Evolutionary conservation across 2,329 filamentous ascomycete species (phyloP).

Genomic region (Mycocentrospora acerina): DNA sequence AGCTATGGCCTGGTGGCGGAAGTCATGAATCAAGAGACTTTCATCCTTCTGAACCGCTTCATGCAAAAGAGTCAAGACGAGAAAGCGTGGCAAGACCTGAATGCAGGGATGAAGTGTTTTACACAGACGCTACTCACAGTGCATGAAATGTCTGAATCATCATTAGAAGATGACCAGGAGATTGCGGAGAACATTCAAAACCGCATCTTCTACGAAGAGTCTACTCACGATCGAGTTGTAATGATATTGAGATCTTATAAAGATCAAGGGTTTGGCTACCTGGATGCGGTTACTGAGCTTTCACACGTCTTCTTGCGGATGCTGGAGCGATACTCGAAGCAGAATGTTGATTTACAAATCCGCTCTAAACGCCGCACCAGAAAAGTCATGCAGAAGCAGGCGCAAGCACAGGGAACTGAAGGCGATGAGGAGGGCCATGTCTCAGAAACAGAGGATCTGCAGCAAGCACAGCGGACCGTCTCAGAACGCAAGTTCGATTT

Average conservation of each 20-base stretch:
- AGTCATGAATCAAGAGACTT: slow-evolving; percentile 92
- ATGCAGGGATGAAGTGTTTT: slow-evolving; percentile 88
- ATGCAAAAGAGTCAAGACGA: slow-evolving; percentile 78
- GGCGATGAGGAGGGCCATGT: slow-evolving; percentile 59
- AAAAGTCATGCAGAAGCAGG: slow-evolving; percentile 67
- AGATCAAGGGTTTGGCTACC: slow-evolving; percentile 88
- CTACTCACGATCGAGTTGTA: slow-evolving; percentile 84
- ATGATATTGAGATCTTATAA: slow-evolving; percentile 84
- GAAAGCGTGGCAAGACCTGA: slow-evolving; percentile 85
- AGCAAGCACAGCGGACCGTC: slow-evolving; percentile 67
- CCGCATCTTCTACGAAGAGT: slow-evolving; percentile 97
- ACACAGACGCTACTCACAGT: slow-evolving; percentile 92
- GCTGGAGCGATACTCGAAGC: slow-evolving; percentile 89
- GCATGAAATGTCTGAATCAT: slow-evolving; percentile 84
- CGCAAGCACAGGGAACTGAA: slow-evolving; percentile 51
- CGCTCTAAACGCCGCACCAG: slow-evolving; percentile 74
- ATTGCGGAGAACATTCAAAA: slow-evolving; percentile 97
- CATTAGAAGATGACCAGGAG: slow-evolving; percentile 89
- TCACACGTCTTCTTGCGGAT: slow-evolving; percentile 90
- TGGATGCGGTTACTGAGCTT: slow-evolving; percentile 89
- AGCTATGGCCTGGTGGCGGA: slow-evolving; percentile 85
- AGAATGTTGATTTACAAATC: slow-evolving; percentile 91
- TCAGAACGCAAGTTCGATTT: slow-evolving; percentile 95
- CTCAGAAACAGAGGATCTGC: slow-evolving; percentile 66
- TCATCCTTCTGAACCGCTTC: slow-evolving; percentile 80